phyloP scores from a whole-genome alignment of 2,329 filamentous ascomycete species.

The Pyrenochaeta sp. region DNA sequence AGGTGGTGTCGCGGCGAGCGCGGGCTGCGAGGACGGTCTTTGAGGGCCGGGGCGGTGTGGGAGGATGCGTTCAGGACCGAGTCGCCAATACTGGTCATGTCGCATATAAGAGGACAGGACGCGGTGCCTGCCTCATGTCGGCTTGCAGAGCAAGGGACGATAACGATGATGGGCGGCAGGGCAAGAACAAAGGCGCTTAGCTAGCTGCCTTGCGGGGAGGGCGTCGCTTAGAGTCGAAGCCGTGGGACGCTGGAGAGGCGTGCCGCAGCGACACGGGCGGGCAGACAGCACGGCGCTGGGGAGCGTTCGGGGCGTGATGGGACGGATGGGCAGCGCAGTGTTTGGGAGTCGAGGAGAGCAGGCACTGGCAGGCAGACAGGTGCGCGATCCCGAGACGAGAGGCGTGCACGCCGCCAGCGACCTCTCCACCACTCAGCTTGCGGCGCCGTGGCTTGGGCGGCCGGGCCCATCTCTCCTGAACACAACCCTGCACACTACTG shows the following conservation, averaged over 20 bases:
- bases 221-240: slow-evolving; percentile 5
- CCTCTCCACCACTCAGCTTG: slow-evolving; percentile 28
- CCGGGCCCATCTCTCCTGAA: slow-evolving; percentile 25
- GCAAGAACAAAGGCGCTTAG: slow-evolving; percentile 33
- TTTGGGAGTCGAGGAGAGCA: slow-evolving; percentile 15
- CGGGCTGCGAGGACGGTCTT: slow-evolving; percentile 21
- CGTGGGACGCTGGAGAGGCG: too few species aligned
- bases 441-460: slow-evolving; percentile 22
- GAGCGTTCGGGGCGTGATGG: slow-evolving; percentile 17
- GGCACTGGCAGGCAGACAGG: too few species aligned
- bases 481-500: slow-evolving; percentile 25
- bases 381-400: slow-evolving; percentile 27
- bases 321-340: slow-evolving; percentile 12
- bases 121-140: slow-evolving; percentile 49
- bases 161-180: slow-evolving; percentile 19
- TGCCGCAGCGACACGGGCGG: slow-evolving; percentile 20
- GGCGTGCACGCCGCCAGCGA: slow-evolving; percentile 19
- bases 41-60: slow-evolving; percentile 16
- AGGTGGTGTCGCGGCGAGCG: slow-evolving; percentile 14
- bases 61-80: slow-evolving; percentile 40
- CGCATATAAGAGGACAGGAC: slow-evolving; percentile 48
- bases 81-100: slow-evolving; percentile 51
- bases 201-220: slow-evolving; percentile 21
- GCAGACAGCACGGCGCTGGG: slow-evolving; percentile 16
- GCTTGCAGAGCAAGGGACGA: slow-evolving; percentile 38